Base-by-base conservation (phyloP, 2,329 filamentous ascomycete genomes). In the Pseudogymnoascus sp. region DNA sequence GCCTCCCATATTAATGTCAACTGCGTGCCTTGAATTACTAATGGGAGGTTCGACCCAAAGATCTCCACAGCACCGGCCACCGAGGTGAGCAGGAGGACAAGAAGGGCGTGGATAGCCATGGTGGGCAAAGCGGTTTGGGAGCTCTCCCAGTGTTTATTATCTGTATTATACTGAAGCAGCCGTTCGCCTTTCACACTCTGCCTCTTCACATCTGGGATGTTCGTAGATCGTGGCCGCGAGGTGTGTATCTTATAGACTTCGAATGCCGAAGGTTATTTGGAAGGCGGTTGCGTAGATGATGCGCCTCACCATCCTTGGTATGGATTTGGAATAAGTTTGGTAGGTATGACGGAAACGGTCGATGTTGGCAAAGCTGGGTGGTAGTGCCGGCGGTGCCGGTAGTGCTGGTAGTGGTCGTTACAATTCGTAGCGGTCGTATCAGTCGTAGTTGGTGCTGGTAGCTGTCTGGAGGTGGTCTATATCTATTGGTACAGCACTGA, bases 41-140 rank as follows among this genome's bases (percentile, higher is more conserved):
- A 40, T 29, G 33, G 1, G 17, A n/a, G 9, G 4, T 59, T 24
- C 2, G 57, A 26, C 24, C 33, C 33, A 39, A 39, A 59, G 6
- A 59, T 17, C 31, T 59, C 24, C 2, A 59, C 33, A 26, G 57
- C 57, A 26, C 17, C 57, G 17, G 6, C 57, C 13, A 59, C 33
- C 7, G 57, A 59, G 5, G 36, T 40, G 57, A 59, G 6, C 57
- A 59, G 33, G 36, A 40, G 57, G 33, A 39, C n/a, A 33, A 59
- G 24, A 24, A 59, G 33, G 33, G 57, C 57, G 11, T 37, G 36
- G 57, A 24, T 59, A 59, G 33, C 33, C 57, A 59, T 59, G 33
- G 33, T 59, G 13, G 47, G 9, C 29, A n/a, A 11, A 33, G 33
- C n/a, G 47, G 11, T 33, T 21, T 17, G 21, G 5, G 8, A 17